A percentile compares a stretch with the other conserved stretches of the same genome.
These are phyloP conservation scores for Cercis canadensis DNA, from an alignment of 306 rosid genomes.

Conservation along the genomic window DNA sequence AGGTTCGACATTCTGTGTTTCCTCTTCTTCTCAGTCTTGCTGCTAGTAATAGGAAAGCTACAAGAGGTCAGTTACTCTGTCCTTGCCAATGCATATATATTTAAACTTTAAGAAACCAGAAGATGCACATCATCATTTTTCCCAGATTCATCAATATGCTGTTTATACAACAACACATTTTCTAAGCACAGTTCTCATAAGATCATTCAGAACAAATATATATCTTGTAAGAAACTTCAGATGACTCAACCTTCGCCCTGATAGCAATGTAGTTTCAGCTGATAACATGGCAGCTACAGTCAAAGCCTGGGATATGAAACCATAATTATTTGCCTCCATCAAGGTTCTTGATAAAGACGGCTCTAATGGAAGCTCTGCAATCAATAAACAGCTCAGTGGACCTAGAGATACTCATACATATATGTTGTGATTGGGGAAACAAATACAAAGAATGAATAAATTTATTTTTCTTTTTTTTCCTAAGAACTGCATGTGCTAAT, in stretches of 20 bases:
- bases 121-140: not conserved
- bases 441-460: not conserved
- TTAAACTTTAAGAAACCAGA: constrained; percentile 38
- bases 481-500: too few relatives aligned
- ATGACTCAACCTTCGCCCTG: constrained; percentile 70
- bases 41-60: constrained; percentile 43
- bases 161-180: not conserved
- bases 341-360: constrained; percentile 94
- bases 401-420: constrained; percentile 25
- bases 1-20: constrained; percentile 61
- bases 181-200: constrained; percentile 1
- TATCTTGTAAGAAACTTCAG: constrained; percentile 6
- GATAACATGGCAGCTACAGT: constrained; percentile 93
- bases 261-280: constrained; percentile 82
- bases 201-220: constrained; percentile 4
- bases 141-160: constrained; percentile 1
- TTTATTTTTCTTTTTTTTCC: too few relatives aligned
- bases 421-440: constrained; percentile 13
- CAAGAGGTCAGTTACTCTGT: constrained; percentile 26
- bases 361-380: constrained; percentile 94
- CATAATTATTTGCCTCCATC: constrained; percentile 83
- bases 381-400: constrained; percentile 30
- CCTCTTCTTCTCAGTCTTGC: constrained; percentile 88
- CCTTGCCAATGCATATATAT: constrained; percentile 11
- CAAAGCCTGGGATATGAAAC: constrained; percentile 91